These are phyloP conservation scores for Rhynchospora tenuis DNA, from an alignment of 176 grass and related monocot genomes.

Conservation along the genomic window DNA sequence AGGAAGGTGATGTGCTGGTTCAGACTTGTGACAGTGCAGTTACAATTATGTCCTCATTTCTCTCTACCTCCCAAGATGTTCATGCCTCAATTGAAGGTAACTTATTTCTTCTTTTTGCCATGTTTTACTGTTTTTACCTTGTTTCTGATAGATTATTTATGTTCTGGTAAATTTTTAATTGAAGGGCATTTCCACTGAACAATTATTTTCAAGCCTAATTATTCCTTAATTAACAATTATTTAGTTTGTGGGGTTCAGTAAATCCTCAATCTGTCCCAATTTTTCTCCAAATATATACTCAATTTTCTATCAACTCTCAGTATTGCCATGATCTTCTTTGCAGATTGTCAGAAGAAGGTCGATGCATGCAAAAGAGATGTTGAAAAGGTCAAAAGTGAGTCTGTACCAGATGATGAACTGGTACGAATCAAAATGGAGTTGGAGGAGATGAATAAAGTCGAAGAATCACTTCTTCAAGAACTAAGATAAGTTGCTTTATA, in stretches of 20 bases:
- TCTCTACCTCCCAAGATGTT: conserved; percentile 32
- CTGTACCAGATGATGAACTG: conserved; percentile 51
- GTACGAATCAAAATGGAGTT: conserved; percentile 38
- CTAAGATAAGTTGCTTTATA: conserved; percentile 60
- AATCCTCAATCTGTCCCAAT: neutral
- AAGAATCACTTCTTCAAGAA: conserved; percentile 44
- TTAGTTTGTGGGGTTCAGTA: neutral
- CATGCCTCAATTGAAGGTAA: conserved; percentile 35
- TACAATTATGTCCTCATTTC: conserved; percentile 45
- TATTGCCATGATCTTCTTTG: conserved; percentile 16
- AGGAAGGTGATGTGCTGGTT: conserved; percentile 30
- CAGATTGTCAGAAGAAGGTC: conserved; percentile 57
- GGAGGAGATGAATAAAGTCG: conserved; percentile 42
- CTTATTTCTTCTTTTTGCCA: neutral
- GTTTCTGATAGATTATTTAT: neutral
- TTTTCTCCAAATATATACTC: neutral
- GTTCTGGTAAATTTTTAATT: neutral
- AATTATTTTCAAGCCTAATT: neutral
- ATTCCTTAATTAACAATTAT: neutral
- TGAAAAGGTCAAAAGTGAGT: conserved; percentile 44
- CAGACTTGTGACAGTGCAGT: conserved; percentile 23
- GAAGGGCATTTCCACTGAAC: neutral
- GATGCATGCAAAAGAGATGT: conserved; percentile 43
- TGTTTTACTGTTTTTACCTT: neutral
- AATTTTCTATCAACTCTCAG: conserved; percentile 13